These are phyloP conservation scores for Guyanaporus albipodus DNA, from an alignment of 768 basidiomycete species.

Conservation along the genomic window DNA sequence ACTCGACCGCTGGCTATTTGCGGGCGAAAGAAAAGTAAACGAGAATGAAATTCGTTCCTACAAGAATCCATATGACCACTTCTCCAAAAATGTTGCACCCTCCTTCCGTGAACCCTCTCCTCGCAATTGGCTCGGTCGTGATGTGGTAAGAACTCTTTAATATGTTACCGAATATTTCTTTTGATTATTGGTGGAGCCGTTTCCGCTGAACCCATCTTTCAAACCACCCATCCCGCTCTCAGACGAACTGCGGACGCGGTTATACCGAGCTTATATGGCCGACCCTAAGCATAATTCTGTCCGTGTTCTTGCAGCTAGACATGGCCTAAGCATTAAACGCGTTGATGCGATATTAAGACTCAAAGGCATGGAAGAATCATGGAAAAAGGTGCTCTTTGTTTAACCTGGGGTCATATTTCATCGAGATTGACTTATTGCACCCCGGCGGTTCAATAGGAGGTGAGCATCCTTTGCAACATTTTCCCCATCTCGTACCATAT, in stretches of 20 bases:
- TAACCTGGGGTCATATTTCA: constrained; percentile 2
- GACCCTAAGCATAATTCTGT: constrained; percentile 54
- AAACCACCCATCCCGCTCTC: constrained; percentile 76
- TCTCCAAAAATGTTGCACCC: constrained; percentile 17
- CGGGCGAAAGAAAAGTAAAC: constrained; percentile 14
- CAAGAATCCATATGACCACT: constrained; percentile 17
- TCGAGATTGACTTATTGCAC: constrained; percentile 4
- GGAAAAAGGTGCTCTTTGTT: constrained; percentile 59
- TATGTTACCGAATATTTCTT: neutral
- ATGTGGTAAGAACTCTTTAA: constrained; percentile 44
- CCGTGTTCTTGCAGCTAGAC: constrained; percentile 55
- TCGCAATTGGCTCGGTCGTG: constrained; percentile 59
- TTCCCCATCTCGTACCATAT: neutral
- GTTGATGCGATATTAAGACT: constrained; percentile 80
- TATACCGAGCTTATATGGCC: constrained; percentile 60
- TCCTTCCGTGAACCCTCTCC: constrained; percentile 34
- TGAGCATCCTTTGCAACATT: constrained; percentile 24
- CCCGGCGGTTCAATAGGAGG: constrained; percentile 33
- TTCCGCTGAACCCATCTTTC: constrained; percentile 82
- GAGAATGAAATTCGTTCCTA: constrained; percentile 14
- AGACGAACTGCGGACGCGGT: constrained; percentile 47
- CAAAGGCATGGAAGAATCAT: constrained; percentile 70
- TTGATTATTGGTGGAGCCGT: constrained; percentile 50
- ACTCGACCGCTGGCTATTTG: constrained; percentile 16
- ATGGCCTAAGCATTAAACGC: constrained; percentile 70